phyloP scores from a whole-genome alignment of 495 filamentous ascomycete species.

The Rusavskia elegans region DNA sequence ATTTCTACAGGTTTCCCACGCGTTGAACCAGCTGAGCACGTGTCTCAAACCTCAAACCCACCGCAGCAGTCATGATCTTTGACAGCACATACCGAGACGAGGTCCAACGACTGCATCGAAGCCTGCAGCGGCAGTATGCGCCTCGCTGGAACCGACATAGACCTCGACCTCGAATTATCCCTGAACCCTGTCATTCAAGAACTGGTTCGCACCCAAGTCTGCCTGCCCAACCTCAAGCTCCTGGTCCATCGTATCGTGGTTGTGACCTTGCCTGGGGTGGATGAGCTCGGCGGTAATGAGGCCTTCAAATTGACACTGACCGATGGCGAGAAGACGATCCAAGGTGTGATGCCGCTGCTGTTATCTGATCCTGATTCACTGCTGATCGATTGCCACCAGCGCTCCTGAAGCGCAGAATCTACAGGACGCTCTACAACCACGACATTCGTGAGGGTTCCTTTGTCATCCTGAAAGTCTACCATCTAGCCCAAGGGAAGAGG shows the following conservation, averaged over 20 bases:
- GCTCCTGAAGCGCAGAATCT: slow-evolving; percentile 8
- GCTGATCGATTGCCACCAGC: slow-evolving; percentile 2
- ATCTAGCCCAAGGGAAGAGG: slow-evolving; percentile 7
- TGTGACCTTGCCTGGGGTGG: not conserved
- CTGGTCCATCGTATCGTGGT: slow-evolving; percentile 9
- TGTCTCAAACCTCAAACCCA: not conserved
- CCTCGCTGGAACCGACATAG: not conserved
- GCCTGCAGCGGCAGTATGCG: not conserved
- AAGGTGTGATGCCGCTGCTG: slow-evolving; percentile 7
- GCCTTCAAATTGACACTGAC: slow-evolving; percentile 10
- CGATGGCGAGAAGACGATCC: slow-evolving; percentile 13
- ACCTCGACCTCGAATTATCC: not conserved
- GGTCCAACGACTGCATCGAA: not conserved
- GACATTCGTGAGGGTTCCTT: slow-evolving; percentile 12
- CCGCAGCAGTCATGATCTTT: not conserved
- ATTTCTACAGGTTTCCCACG: not conserved
- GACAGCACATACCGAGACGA: not conserved
- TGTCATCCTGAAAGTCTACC: slow-evolving; percentile 11
- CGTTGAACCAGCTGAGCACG: not conserved
- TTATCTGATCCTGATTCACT: not conserved
- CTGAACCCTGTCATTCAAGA: slow-evolving; percentile 13
- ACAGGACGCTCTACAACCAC: slow-evolving; percentile 3
- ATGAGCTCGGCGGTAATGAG: not conserved
- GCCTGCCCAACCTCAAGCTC: slow-evolving; percentile 9
- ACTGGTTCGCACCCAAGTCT: slow-evolving; percentile 13